These are phyloP conservation scores for Neurospora cerealis DNA, from an alignment of 495 filamentous ascomycete species.

Conservation along the genomic window DNA sequence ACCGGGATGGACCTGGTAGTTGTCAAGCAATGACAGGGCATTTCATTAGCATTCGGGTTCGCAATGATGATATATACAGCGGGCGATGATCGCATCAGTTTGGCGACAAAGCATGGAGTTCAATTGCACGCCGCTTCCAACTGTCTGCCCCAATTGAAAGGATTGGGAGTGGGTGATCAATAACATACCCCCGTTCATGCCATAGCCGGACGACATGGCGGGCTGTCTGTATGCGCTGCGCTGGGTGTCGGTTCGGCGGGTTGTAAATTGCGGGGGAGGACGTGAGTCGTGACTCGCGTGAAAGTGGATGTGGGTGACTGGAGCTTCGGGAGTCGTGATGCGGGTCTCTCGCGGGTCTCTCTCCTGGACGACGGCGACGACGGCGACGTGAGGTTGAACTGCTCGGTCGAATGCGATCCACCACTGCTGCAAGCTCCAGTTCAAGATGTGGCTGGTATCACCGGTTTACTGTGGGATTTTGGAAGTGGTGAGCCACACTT, in stretches of 20 bases:
- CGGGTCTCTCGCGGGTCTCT: neutral
- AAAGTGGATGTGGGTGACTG: neutral
- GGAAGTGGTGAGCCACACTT: neutral
- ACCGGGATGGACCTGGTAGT: slow-evolving; percentile 66
- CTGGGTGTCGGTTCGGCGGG: neutral
- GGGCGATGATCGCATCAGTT: neutral
- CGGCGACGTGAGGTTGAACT: neutral
- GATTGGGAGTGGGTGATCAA: neutral
- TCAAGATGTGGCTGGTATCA: neutral
- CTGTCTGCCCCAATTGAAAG: neutral
- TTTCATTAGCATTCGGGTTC: neutral
- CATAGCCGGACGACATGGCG: slow-evolving; percentile 75
- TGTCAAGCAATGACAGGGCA: neutral
- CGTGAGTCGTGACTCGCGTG: neutral
- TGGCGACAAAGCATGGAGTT: neutral
- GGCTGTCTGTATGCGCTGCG: slow-evolving; percentile 8
- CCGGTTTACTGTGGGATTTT: neutral
- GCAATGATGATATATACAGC: neutral
- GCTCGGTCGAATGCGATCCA: neutral
- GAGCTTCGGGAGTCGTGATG: neutral
- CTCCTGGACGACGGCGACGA: neutral
- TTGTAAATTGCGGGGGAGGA: neutral
- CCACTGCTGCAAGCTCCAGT: neutral
- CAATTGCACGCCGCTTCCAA: neutral
- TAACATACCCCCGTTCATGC: slow-evolving; percentile 64